Percentiles rank a stretch among this genome's conserved stretches.
These are phyloP conservation scores for Clavispora vitiphila DNA, from an alignment of 805 yeast genomes.

Conservation along the genomic window DNA sequence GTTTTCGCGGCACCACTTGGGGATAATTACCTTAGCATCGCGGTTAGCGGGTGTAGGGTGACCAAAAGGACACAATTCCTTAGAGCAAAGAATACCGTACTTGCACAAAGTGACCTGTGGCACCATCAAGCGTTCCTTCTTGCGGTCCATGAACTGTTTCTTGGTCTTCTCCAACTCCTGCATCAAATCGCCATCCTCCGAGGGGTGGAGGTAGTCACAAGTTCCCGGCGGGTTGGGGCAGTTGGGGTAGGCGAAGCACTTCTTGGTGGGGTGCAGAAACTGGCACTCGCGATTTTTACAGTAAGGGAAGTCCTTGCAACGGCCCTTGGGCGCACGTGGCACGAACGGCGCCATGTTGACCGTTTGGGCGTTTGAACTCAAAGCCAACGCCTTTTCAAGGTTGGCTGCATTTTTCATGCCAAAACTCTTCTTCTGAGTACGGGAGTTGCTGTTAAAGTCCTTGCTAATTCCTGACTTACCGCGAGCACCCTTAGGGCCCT, in stretches of 20 bases:
- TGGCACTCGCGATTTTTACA: conserved; percentile 66
- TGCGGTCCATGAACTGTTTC: conserved; percentile 43
- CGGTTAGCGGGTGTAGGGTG: conserved; percentile 88
- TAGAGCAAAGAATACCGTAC: conserved; percentile 70
- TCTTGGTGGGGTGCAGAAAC: conserved; percentile 74
- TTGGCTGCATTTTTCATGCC: conserved; percentile 38
- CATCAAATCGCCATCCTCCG: conserved; percentile 73
- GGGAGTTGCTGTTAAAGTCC: conserved; percentile 11
- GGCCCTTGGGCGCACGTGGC: conserved; percentile 49
- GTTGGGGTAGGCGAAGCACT: conserved; percentile 69
- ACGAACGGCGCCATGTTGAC: conserved; percentile 30
- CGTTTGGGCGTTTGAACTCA: conserved; percentile 20
- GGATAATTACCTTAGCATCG: conserved; percentile 60
- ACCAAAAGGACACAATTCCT: conserved; percentile 79
- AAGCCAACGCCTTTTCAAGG: conserved; percentile 37
- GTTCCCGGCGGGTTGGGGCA: conserved; percentile 80
- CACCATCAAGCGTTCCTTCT: conserved; percentile 16
- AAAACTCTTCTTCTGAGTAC: conserved; percentile 19
- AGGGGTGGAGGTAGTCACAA: conserved; percentile 78
- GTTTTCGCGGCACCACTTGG: conserved; percentile 75
- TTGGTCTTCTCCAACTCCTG: conserved; percentile 62
- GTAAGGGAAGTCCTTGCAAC: conserved; percentile 69
- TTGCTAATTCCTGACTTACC: conserved; percentile 12
- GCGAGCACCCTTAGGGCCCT: conserved; percentile 3
- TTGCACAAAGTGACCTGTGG: conserved; percentile 55